These are phyloP conservation scores for Saccharomycopsis lassenensis DNA, from an alignment of 805 yeast species.

Conservation along the genomic window DNA sequence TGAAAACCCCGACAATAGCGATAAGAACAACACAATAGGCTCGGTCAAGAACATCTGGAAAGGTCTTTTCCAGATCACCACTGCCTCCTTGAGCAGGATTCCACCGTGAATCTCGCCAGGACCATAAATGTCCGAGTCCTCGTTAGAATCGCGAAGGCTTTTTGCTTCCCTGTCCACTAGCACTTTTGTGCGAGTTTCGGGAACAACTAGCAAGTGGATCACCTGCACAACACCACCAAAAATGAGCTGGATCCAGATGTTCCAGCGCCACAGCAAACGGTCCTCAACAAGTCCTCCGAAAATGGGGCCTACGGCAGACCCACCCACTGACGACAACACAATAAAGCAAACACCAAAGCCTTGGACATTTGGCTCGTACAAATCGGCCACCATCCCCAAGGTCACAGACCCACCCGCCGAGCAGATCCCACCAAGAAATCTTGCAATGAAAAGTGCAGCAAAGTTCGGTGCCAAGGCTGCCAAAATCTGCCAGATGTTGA, in stretches of 20 bases:
- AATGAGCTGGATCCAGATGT: slow-evolving; percentile 6
- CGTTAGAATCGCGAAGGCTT: slow-evolving; percentile 1
- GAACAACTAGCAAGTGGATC: slow-evolving; percentile 3
- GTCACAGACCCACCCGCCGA: slow-evolving; percentile 4
- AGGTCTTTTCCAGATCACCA: slow-evolving; percentile 4
- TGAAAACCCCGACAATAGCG: slow-evolving; percentile 4
- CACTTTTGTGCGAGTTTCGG: slow-evolving; percentile 1
- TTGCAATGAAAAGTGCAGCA: background rate
- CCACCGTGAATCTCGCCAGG: slow-evolving; percentile 3
- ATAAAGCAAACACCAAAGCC: slow-evolving; percentile 4
- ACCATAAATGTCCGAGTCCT: slow-evolving; percentile 5
- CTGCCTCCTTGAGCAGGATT: background rate
- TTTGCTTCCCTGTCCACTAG: slow-evolving; percentile 4
- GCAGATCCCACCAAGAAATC: slow-evolving; percentile 1
- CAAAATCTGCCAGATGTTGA: slow-evolving; percentile 3
- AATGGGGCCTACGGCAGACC: slow-evolving; percentile 4
- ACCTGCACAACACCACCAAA: slow-evolving; percentile 6
- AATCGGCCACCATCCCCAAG: slow-evolving; percentile 5
- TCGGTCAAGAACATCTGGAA: slow-evolving; percentile 4
- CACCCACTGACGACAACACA: slow-evolving; percentile 6
- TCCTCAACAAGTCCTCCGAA: slow-evolving; percentile 4
- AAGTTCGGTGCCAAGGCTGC: slow-evolving; percentile 4
- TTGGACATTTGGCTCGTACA: slow-evolving; percentile 6
- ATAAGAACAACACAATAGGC: slow-evolving; percentile 5
- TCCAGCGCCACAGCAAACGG: slow-evolving; percentile 2